Conservation (phyloP, 2,329 filamentous ascomycete species). For the Aaosphaeria pasadenensis region DNA sequence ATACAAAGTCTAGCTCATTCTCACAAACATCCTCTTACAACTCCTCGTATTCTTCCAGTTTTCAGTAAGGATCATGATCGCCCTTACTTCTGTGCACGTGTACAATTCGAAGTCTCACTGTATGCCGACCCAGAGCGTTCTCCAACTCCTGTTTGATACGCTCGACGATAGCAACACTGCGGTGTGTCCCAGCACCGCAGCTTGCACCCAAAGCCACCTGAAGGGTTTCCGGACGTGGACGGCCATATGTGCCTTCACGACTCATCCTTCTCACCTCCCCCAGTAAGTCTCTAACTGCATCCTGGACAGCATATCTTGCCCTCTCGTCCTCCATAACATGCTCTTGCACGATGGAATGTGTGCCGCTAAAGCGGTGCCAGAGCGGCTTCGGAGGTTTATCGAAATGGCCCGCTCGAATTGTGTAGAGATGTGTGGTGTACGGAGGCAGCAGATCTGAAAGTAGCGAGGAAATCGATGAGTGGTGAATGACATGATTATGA, state of each 20-base stretch:
- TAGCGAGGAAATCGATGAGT: slow-evolving; percentile 1
- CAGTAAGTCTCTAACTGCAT: slow-evolving; percentile 1
- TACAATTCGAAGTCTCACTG: background rate
- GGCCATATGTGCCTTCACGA: slow-evolving; percentile 7
- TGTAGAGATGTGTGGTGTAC: slow-evolving; percentile 18
- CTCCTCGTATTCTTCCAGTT: background rate
- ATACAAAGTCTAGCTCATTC: too few species aligned
- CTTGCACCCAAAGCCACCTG: slow-evolving; percentile 17
- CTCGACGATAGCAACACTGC: slow-evolving; percentile 30
- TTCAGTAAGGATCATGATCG: background rate
- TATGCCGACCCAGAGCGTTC: background rate
- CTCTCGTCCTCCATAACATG: slow-evolving; percentile 14
- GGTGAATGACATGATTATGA: slow-evolving; percentile 4
- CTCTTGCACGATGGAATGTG: slow-evolving; percentile 17
- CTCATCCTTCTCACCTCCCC: background rate
- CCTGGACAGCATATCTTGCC: slow-evolving; percentile 11
- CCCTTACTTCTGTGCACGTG: background rate
- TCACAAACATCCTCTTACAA: too few species aligned
- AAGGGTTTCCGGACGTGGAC: slow-evolving; percentile 3
- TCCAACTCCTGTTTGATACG: slow-evolving; percentile 15
- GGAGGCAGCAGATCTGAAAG: slow-evolving; percentile 13
- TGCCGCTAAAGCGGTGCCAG: slow-evolving; percentile 19
- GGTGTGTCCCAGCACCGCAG: slow-evolving; percentile 27
- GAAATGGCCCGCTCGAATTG: slow-evolving; percentile 17
- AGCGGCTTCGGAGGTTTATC: slow-evolving; percentile 9